These are phyloP conservation scores for Yarrowia osloensis DNA, from an alignment of 805 yeast genomes.

Conservation along the genomic window DNA sequence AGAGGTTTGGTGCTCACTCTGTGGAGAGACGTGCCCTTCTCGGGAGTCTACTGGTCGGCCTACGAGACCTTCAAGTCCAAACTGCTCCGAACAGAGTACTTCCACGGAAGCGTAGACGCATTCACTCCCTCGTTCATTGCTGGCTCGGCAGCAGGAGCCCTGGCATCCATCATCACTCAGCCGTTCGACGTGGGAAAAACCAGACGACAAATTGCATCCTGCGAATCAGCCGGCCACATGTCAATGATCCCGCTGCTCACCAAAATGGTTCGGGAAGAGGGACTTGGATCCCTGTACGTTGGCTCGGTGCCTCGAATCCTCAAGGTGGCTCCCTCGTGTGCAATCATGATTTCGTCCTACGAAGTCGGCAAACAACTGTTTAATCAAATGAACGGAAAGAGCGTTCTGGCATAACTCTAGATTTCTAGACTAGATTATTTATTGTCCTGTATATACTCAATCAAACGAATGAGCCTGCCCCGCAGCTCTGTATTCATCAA, in stretches of 20 bases:
- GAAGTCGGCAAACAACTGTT: slow-evolving; percentile 78
- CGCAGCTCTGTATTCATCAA: not conserved
- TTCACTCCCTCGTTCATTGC: slow-evolving; percentile 57
- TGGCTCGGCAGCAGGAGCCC: slow-evolving; percentile 80
- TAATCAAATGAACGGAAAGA: slow-evolving; percentile 33
- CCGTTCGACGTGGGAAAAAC: slow-evolving; percentile 99
- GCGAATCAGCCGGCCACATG: slow-evolving; percentile 42
- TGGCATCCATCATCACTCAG: slow-evolving; percentile 85
- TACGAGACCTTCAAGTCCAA: slow-evolving; percentile 59
- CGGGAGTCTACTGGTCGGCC: slow-evolving; percentile 91
- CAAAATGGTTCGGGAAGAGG: slow-evolving; percentile 70
- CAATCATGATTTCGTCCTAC: slow-evolving; percentile 95
- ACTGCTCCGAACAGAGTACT: slow-evolving; percentile 35
- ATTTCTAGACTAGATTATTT: slow-evolving; percentile 22
- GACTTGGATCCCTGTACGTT: slow-evolving; percentile 77
- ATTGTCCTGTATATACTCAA: slow-evolving; percentile 13
- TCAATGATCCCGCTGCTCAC: slow-evolving; percentile 65
- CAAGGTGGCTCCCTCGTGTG: slow-evolving; percentile 96
- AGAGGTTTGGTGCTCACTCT: slow-evolving; percentile 84
- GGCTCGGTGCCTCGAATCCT: slow-evolving; percentile 84
- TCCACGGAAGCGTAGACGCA: slow-evolving; percentile 35
- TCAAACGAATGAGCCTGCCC: not conserved
- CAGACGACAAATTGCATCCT: slow-evolving; percentile 62
- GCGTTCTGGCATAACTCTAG: slow-evolving; percentile 11
- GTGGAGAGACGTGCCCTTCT: slow-evolving; percentile 97